Evolutionary conservation across 1,284 basidiomycete genomes (phyloP), one percentile per base, ranked within the genome.

Genomic region (Kwoniella shivajii): DNA sequence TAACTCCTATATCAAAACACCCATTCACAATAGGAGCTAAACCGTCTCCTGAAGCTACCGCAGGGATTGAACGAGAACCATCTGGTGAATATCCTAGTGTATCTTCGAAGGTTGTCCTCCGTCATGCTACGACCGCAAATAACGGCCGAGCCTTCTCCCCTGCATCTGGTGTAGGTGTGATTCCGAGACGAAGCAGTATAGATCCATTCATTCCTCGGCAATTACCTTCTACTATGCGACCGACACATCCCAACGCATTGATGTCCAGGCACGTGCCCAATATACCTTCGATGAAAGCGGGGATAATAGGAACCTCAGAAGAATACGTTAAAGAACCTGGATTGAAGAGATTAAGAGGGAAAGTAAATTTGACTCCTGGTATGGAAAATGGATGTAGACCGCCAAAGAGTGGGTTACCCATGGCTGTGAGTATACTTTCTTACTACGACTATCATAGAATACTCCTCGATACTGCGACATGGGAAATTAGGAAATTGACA

Each of bases 381-480:
- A 61, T 61, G 64, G 59, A 58, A 16, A 52, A 44, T 44, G 64
- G 60, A 4, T 47, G 42, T 34, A 49, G 64, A 37, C 64, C 64
- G 33, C 61, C 61, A 10, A 65, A 65, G 41, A 52, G 58, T 37
- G 64, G 64, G 13, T 52, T 65, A 54, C 59, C 61, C 11, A 50
- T 53, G 22, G 42, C 34, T 36, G 64, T 65, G 41, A 57, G 64
- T 65, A 14, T 20, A n/a, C n/a, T n/a, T n/a, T n/a, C n/a, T n/a
- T n/a, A n/a, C n/a, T n/a, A n/a, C n/a, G n/a, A n/a, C n/a, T n/a
- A n/a, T n/a, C n/a, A n/a, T n/a, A n/a, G n/a, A n/a, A n/a, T n/a
- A n/a, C n/a, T n/a, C n/a, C n/a, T n/a, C n/a, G n/a, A n/a, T n/a
- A n/a, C n/a, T n/a, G n/a, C n/a, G n/a, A n/a, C n/a, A n/a, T n/a